Base-by-base conservation (phyloP, 257 asterid genomes). In the Solanum pennellii region DNA sequence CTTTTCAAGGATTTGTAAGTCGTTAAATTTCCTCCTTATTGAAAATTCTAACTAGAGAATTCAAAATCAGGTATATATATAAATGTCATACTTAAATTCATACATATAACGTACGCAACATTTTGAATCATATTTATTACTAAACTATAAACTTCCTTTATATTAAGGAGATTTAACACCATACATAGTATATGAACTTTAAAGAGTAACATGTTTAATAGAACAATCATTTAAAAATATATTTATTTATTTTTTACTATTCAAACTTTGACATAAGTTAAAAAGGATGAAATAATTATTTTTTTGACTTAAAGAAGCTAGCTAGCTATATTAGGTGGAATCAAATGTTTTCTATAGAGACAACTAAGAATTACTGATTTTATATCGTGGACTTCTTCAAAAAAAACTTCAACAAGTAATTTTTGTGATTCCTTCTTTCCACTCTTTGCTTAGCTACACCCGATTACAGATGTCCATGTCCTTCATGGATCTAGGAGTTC, bases 1-100 rank as follows among this genome's bases (percentile, higher is more conserved):
- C 98, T 52, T 92, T 91, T 75, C 83, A 77, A n/a, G 97, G 98
- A 82, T 47, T 75, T 91, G 98, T 94, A 92, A 27, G 35, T 83
- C 11, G 3, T 25, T 42, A 7, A 37, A 37, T 73, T 33, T 72
- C 8, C 13, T 5, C 80, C 7, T 72, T 14, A 1, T 33, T 21
- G 20, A 12, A 39, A 37, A 39, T 75, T 75, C 31, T 74, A 74
- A 39, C 5, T 12, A 74, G 33, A 5, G 0, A 35, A 39, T 23
- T 74, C 12, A 23, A 74, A 74, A 39, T 23, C 14, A 74, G 23
- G 33, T 21, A 15, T 7, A 1, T 33, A 69, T 29, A 41, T 37
- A 5, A 33, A 37, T 37, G 39, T 37, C 39, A 37, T 6, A 37
- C 39, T 31, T 15, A 31, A 69, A 6, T 66, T 66, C 74, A 66